phyloP scores from a whole-genome alignment of 140 eudicot species.

The Anethum foeniculum region DNA sequence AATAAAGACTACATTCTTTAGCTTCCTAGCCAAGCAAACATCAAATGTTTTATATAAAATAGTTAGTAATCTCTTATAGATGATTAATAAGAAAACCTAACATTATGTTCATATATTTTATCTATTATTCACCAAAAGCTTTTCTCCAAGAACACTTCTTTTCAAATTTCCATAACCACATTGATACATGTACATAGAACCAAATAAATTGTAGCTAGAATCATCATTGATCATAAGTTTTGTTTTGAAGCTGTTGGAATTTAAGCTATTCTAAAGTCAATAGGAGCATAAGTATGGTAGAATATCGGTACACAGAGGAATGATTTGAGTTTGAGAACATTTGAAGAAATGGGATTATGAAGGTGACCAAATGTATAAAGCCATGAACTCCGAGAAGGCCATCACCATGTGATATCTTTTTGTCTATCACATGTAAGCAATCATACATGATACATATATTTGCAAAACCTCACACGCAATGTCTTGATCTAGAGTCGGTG shows the following conservation, averaged over 20 bases:
- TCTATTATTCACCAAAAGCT: too few species aligned
- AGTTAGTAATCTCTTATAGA: too few species aligned
- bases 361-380: slow-evolving; percentile 7
- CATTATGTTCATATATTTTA: too few species aligned
- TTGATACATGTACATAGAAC: background rate
- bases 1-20: too few species aligned
- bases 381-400: background rate
- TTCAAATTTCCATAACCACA: too few species aligned
- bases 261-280: background rate
- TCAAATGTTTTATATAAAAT: too few species aligned
- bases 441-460: background rate
- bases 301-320: background rate
- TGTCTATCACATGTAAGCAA: background rate
- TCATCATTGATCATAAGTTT: slow-evolving; percentile 1
- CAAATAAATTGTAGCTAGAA: background rate
- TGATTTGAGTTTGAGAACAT: slow-evolving; percentile 9
- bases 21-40: too few species aligned
- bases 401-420: background rate
- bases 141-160: too few species aligned
- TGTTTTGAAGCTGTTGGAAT: background rate
- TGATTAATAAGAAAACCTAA: too few species aligned
- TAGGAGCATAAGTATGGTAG: background rate
- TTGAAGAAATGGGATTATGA: background rate
- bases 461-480: slow-evolving; percentile 7
- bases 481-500: background rate